A percentile compares a stretch with the other conserved stretches of the same genome.
Conservation (phyloP, 1,284 basidiomycete species). For the Wolfiporia cocos region DNA sequence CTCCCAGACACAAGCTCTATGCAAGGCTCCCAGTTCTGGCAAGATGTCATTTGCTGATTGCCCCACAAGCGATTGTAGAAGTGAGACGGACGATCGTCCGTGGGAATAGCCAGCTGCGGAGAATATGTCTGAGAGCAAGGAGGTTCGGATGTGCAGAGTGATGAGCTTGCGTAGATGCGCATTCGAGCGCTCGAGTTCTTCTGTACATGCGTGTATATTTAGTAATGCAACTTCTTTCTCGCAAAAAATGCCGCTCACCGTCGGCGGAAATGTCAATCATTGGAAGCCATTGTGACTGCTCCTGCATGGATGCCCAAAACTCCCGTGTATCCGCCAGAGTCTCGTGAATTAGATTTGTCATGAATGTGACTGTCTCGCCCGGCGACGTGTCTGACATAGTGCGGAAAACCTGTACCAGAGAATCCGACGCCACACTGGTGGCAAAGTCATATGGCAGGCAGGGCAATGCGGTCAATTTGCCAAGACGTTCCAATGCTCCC, state of each 20-base stretch:
- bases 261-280: conserved; percentile 46
- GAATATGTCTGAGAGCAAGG: conserved; percentile 86
- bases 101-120: conserved; percentile 84
- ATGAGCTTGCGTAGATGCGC: conserved; percentile 69
- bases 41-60: conserved; percentile 62
- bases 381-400: conserved; percentile 86
- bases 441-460: conserved; percentile 90
- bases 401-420: conserved; percentile 84
- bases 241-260: no score
- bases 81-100: conserved; percentile 66
- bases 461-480: conserved; percentile 76
- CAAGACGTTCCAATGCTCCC: conserved; percentile 74
- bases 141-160: conserved; percentile 72
- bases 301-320: conserved; percentile 59
- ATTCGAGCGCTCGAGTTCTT: conserved; percentile 31
- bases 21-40: conserved; percentile 72
- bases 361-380: conserved; percentile 65
- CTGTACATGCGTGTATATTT: conserved; percentile 22
- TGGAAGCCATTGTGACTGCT: conserved; percentile 54
- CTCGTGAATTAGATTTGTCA: conserved; percentile 67
- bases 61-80: conserved; percentile 74
- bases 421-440: conserved; percentile 75
- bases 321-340: conserved; percentile 67
- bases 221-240: no score
- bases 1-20: conserved; percentile 85